Evolutionary conservation across 2,329 filamentous ascomycete genomes (phyloP), one percentile per base, ranked within the genome.

Genomic region (Didymella arachidicola): DNA sequence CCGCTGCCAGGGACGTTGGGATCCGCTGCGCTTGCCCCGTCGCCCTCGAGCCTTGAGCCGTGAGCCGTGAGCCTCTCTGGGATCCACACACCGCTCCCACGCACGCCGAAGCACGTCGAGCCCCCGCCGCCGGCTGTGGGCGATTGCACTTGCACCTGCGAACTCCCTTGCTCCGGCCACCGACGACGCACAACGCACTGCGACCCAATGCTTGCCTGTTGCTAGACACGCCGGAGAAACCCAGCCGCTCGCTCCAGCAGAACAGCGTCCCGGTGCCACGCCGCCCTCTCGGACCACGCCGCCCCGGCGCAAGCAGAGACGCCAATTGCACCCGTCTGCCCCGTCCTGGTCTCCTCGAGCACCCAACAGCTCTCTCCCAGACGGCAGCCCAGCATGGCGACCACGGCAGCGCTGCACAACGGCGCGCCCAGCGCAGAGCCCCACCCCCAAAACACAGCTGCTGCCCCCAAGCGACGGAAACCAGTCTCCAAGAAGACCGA

Each of bases 401-500:
- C 63, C 51, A 63, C 62, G 42, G 57, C 63, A 19, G 55, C 63
- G 42, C 42, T 48, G 61, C 60, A 61, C 42, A 53, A 38, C 43
- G 62, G 50, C 18, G 39, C 59, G 53, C 62, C 59, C 26, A 30
- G 41, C 6, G 57, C 62, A 34, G 54, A 64, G 7, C 41, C 61
- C 6, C 63, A 63, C 42, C 39, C 61, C 34, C 51, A 59, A 11
- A 67, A 65, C 42, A 41, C 41, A 14, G 43, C 59, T 25, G 48
- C 48, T n/a, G 54, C 54, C 38, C 56, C 60, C 48, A 69, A 65
- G 49, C 63, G 65, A 52, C 59, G 62, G 56, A 70, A 68, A 46
- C 26, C 43, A 38, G 47, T 46, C 44, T 18, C 61, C 12, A 77
- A 84, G 62, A 88, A 84, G 79, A 81, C 82, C 72, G 87, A 87